These are phyloP conservation scores for Penicillium oxalicum DNA, from an alignment of 2,329 filamentous ascomycete genomes.

Conservation along the genomic window DNA sequence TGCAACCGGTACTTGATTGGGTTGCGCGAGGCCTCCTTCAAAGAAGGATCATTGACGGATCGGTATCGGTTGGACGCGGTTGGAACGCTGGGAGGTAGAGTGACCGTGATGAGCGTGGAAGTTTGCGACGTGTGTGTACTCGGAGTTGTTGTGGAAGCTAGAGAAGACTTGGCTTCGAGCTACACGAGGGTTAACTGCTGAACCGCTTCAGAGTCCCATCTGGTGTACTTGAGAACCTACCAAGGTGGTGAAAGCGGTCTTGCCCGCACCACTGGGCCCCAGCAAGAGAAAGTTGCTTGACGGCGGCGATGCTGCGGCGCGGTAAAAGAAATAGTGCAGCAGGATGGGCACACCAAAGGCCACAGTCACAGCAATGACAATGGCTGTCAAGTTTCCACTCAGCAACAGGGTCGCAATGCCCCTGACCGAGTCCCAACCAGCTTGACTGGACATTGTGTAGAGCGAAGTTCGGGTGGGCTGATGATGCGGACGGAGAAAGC, in stretches of 20 bases:
- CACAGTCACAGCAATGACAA: conserved; percentile 64
- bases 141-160: conserved; percentile 28
- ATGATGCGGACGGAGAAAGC: conserved; percentile 5
- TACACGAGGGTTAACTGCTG: conserved; percentile 10
- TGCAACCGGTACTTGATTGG: conserved; percentile 35
- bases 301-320: conserved; percentile 56
- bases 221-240: conserved; percentile 38
- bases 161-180: conserved; percentile 43
- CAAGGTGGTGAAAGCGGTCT: conserved; percentile 80
- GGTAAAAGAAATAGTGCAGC: conserved; percentile 69
- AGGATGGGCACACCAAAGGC: conserved; percentile 68
- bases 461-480: neutral
- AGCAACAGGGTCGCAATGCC: conserved; percentile 39
- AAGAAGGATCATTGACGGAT: conserved; percentile 58
- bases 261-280: conserved; percentile 76
- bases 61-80: conserved; percentile 59
- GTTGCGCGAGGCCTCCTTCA: conserved; percentile 48
- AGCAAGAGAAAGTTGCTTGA: conserved; percentile 70
- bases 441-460: conserved; percentile 24
- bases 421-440: conserved; percentile 34
- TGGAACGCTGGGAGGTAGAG: conserved; percentile 48
- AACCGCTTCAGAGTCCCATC: too few species aligned
- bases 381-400: conserved; percentile 38
- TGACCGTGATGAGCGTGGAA: conserved; percentile 51
- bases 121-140: conserved; percentile 59